Conservation (phyloP, 2,329 filamentous ascomycete species). For the Diaporthe caulivora region DNA sequence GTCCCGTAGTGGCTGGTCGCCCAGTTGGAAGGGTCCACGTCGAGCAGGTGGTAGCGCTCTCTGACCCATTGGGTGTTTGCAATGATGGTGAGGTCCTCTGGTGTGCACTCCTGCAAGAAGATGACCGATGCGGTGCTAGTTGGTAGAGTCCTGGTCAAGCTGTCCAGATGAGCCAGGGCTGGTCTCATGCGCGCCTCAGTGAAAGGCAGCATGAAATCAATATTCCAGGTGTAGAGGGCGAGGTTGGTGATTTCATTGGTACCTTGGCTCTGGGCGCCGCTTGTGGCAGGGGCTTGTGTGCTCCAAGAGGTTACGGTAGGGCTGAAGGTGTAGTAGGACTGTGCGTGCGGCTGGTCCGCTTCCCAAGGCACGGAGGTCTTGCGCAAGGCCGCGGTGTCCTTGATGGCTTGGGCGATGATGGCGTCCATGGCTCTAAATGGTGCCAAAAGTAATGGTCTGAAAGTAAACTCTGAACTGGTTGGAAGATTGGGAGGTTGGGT, state of each 20-base stretch:
- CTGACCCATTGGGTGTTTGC: slow-evolving; percentile 59
- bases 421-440: slow-evolving; percentile 4
- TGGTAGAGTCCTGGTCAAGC: slow-evolving; percentile 26
- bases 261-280: slow-evolving; percentile 30
- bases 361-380: slow-evolving; percentile 40
- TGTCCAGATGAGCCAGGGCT: slow-evolving; percentile 48
- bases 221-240: slow-evolving; percentile 51
- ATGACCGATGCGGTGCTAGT: slow-evolving; percentile 52
- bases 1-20: slow-evolving; percentile 63
- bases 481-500: no score
- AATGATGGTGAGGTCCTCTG: slow-evolving; percentile 59
- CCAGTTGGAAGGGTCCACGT: slow-evolving; percentile 59
- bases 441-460: no score
- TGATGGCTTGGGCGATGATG: slow-evolving; percentile 30
- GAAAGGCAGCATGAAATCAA: slow-evolving; percentile 52
- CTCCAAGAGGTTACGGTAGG: slow-evolving; percentile 33
- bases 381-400: slow-evolving; percentile 23
- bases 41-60: slow-evolving; percentile 61
- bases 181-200: slow-evolving; percentile 49
- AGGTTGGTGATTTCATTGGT: slow-evolving; percentile 43
- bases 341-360: slow-evolving; percentile 39
- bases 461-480: no score
- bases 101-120: slow-evolving; percentile 66
- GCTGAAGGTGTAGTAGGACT: slow-evolving; percentile 42
- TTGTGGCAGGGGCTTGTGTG: slow-evolving; percentile 16